A percentile compares a stretch with the other conserved stretches of the same genome.
Evolutionary conservation across 257 asterid genomes (phyloP).

Genomic region (Solanum dulcamara): DNA sequence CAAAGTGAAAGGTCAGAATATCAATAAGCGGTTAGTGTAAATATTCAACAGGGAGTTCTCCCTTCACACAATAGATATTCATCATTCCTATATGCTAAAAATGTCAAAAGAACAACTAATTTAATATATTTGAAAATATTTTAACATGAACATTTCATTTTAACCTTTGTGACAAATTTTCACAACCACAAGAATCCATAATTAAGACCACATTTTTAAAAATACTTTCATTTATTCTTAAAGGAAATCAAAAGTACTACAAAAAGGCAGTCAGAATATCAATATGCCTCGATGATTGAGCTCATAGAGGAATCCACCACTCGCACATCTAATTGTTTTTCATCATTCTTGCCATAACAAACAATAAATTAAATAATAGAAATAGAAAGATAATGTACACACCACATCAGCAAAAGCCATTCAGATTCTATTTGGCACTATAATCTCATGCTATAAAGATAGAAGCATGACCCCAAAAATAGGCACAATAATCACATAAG

Average conservation of each 20-base stretch:
- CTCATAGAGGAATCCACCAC: not conserved
- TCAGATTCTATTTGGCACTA: not conserved
- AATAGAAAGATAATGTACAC: not conserved
- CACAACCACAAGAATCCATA: not conserved
- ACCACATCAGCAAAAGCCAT: not conserved
- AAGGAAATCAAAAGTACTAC: not conserved
- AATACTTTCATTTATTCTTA: not conserved
- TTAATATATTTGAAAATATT: not conserved
- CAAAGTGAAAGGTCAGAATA: slow-evolving; percentile 12
- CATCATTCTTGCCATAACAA: not conserved
- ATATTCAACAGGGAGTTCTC: slow-evolving; percentile 2
- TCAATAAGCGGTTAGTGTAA: slow-evolving; percentile 26
- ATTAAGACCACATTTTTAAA: not conserved
- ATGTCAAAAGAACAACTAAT: not conserved
- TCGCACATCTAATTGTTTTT: not conserved
- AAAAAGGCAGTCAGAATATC: slow-evolving; percentile 5
- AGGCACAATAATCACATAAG: not conserved
- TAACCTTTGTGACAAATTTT: not conserved
- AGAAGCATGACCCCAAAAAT: not conserved
- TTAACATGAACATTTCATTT: not conserved
- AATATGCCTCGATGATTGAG: slow-evolving; percentile 14
- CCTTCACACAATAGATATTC: not conserved
- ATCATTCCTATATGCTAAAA: not conserved
- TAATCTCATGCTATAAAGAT: not conserved
- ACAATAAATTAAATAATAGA: not conserved